Conservation (phyloP, 306 rosid genomes). For the Canavalia ensiformis region DNA sequence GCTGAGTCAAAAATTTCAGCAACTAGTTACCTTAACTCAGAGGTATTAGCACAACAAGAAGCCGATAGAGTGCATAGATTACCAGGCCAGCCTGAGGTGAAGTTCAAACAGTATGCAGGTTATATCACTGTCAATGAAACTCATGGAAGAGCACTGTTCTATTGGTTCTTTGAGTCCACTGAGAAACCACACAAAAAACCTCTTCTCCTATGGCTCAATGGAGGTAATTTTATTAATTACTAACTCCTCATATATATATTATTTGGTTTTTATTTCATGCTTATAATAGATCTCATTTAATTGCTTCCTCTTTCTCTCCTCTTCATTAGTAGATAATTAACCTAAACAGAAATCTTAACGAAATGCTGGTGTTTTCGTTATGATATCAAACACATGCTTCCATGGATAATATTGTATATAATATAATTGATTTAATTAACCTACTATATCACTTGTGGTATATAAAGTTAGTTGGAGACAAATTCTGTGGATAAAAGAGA, state of each 20-base stretch:
- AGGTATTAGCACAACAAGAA: constrained; percentile 54
- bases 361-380: background rate
- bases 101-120: constrained; percentile 80
- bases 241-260: background rate
- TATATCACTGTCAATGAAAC: constrained; percentile 72
- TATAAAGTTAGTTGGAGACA: background rate
- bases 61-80: constrained; percentile 63
- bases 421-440: too few relatives aligned
- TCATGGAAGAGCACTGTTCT: constrained; percentile 88
- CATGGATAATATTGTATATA: too few relatives aligned
- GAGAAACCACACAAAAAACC: constrained; percentile 60
- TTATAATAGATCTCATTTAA: background rate
- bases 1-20: constrained; percentile 10
- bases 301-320: too few relatives aligned
- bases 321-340: too few relatives aligned
- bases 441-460: background rate
- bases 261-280: too few relatives aligned
- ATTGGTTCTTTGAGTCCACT: constrained; percentile 83
- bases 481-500: background rate
- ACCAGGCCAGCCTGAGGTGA: constrained; percentile 81
- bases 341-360: background rate
- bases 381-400: background rate
- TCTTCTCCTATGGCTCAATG: constrained; percentile 86
- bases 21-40: background rate
- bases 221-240: constrained; percentile 58